Conservation (phyloP, 148 eudicot species). For the Vaccinium macrocarpon region DNA sequence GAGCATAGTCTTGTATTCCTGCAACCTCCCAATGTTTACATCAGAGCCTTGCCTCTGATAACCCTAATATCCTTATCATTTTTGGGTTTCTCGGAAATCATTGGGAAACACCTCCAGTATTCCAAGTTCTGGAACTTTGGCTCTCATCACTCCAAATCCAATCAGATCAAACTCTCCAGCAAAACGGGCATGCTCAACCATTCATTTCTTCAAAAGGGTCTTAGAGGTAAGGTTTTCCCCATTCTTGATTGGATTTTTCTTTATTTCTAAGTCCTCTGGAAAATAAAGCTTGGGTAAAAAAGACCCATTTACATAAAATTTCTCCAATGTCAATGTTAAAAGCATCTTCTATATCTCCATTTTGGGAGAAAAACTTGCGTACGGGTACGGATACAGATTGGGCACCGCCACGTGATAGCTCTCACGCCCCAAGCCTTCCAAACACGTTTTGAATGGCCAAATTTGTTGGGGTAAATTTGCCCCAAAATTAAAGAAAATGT, state of each 20-base stretch:
- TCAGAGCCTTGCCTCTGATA: slow-evolving; percentile 29
- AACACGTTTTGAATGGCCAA: too few relatives aligned
- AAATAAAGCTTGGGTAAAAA: too few relatives aligned
- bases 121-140: slow-evolving; percentile 30
- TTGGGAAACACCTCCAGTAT: slow-evolving; percentile 34
- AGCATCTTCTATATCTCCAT: too few relatives aligned
- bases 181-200: slow-evolving; percentile 27
- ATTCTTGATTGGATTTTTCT: background rate
- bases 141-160: background rate
- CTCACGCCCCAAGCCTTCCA: too few relatives aligned
- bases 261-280: background rate
- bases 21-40: slow-evolving; percentile 24
- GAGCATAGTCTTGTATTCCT: slow-evolving; percentile 7
- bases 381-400: too few relatives aligned
- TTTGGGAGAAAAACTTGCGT: too few relatives aligned
- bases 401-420: too few relatives aligned
- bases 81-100: slow-evolving; percentile 24
- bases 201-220: slow-evolving; percentile 31
- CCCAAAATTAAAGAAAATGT: too few relatives aligned
- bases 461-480: too few relatives aligned
- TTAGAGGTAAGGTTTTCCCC: slow-evolving; percentile 23
- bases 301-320: too few relatives aligned
- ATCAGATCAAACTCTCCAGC: slow-evolving; percentile 20
- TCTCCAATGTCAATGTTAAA: too few relatives aligned
- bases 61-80: background rate